These are phyloP conservation scores for Sclerotinia nivalis DNA, from an alignment of 2,329 filamentous ascomycete species.

Conservation along the genomic window DNA sequence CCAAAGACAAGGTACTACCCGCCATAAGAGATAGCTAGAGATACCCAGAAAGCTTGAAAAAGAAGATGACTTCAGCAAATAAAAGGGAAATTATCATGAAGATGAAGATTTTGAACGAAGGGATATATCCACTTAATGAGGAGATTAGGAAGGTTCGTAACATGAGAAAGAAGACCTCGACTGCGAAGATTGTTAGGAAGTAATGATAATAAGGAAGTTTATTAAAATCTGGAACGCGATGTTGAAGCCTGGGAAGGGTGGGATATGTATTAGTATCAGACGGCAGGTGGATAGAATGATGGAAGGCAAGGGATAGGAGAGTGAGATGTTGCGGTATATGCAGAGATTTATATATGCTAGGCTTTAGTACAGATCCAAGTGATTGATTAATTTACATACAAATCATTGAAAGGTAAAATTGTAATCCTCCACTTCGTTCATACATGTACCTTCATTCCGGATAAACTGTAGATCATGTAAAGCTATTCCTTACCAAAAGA, in stretches of 20 bases:
- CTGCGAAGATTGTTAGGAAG: not conserved
- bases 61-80: no score
- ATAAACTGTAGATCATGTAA: not conserved
- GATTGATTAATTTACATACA: no score
- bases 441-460: not conserved
- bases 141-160: not conserved
- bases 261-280: no score
- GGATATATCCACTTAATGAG: not conserved
- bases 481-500: not conserved
- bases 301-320: not conserved
- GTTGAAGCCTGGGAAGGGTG: not conserved
- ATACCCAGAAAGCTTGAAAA: not conserved
- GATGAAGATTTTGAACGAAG: not conserved
- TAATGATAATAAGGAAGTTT: not conserved
- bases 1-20: not conserved
- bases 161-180: fast-evolving
- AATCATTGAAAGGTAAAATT: not conserved
- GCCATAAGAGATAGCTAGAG: not conserved
- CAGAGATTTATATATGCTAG: no score
- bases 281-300: not conserved
- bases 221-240: not conserved
- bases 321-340: no score
- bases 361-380: no score
- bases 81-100: not conserved
- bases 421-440: not conserved